A percentile compares a stretch with the other conserved stretches of the same genome.
These are phyloP conservation scores for Yamadazyma akitaensis DNA, from an alignment of 805 yeast species.

Conservation along the genomic window DNA sequence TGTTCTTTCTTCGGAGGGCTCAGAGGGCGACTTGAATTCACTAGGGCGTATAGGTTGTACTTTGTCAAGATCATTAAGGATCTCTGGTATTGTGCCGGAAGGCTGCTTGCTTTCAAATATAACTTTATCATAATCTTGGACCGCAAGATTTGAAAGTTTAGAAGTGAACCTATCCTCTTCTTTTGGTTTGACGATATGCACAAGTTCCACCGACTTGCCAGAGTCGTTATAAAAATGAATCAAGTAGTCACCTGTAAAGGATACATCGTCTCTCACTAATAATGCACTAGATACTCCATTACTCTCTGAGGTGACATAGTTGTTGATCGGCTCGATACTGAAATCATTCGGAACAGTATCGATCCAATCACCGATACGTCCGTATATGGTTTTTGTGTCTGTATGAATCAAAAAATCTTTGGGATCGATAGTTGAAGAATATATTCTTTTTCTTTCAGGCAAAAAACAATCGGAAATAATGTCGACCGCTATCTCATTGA, in stretches of 20 bases:
- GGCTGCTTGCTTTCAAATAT: slow-evolving; percentile 1
- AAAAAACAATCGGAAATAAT: slow-evolving; percentile 9
- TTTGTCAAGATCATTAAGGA: slow-evolving; percentile 4
- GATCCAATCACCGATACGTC: slow-evolving; percentile 18
- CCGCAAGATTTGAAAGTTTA: not conserved
- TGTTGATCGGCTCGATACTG: not conserved
- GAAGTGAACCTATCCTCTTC: not conserved
- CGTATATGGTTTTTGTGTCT: slow-evolving; percentile 10
- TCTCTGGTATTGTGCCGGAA: slow-evolving; percentile 3
- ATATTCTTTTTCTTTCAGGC: not conserved
- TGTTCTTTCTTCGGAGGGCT: not conserved
- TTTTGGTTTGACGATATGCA: not conserved
- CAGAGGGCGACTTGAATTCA: not conserved
- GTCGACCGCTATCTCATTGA: slow-evolving; percentile 15
- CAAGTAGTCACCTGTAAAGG: slow-evolving; percentile 29
- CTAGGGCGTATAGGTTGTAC: not conserved
- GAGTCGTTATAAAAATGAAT: not conserved
- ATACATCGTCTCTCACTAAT: slow-evolving; percentile 22
- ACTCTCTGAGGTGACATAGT: not conserved
- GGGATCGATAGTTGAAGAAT: slow-evolving; percentile 7
- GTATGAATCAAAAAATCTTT: slow-evolving; percentile 7
- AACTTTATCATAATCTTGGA: not conserved
- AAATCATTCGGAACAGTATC: slow-evolving; percentile 4
- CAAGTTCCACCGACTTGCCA: not conserved
- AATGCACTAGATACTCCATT: slow-evolving; percentile 2